phyloP scores from a whole-genome alignment of 1,284 basidiomycete genomes.

The Cutaneotrichosporon sp. region DNA sequence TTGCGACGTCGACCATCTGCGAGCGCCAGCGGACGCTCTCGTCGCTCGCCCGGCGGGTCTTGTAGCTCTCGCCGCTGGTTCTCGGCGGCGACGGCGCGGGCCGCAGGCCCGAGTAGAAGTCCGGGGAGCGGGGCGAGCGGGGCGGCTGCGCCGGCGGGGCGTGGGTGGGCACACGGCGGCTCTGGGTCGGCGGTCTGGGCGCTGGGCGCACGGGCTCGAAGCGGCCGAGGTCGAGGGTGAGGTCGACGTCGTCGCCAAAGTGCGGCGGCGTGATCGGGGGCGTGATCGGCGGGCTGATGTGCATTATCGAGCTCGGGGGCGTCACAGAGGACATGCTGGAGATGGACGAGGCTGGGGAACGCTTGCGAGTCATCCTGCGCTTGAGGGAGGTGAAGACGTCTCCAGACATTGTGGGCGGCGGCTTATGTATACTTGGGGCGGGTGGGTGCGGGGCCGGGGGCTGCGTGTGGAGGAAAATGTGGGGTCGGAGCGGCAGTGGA shows the following conservation, averaged over 20 bases:
- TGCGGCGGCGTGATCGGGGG: neutral
- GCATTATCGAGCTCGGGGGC: neutral
- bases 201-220: neutral
- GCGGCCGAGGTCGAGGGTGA: neutral
- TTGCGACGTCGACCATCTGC: conserved; percentile 13
- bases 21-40: conserved; percentile 10
- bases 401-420: neutral
- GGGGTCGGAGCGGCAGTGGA: conserved; percentile 1
- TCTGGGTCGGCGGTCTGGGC: neutral
- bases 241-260: conserved; percentile 3
- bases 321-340: neutral
- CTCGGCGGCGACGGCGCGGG: neutral
- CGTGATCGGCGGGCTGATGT: conserved; percentile 3
- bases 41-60: neutral
- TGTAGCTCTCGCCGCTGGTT: neutral
- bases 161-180: neutral
- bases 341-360: neutral
- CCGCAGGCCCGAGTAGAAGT: neutral
- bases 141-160: neutral
- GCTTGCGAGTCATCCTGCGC: conserved; percentile 8
- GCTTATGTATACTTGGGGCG: neutral
- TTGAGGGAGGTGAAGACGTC: neutral
- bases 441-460: neutral
- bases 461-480: neutral
- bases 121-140: neutral